These are phyloP conservation scores for Colletotrichum sp. DNA, from an alignment of 2,329 filamentous ascomycete genomes.

Conservation along the genomic window DNA sequence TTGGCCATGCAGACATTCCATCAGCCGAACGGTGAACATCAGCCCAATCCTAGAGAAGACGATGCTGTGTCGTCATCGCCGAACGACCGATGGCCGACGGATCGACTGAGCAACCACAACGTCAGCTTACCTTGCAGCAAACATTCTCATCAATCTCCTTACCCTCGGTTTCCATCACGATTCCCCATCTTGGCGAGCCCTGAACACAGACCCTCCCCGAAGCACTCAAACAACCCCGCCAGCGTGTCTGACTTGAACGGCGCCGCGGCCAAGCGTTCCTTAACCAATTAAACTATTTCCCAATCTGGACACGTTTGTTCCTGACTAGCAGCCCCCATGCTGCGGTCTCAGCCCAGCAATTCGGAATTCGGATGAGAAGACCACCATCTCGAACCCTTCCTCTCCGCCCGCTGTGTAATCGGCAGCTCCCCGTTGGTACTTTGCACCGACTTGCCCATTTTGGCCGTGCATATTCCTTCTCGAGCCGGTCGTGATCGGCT, in stretches of 20 bases:
- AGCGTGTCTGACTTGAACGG: neutral
- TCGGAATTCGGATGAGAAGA: slow-evolving; percentile 1
- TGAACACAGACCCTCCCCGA: neutral
- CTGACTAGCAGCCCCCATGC: slow-evolving; percentile 4
- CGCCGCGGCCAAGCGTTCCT: slow-evolving; percentile 13
- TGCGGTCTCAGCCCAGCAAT: neutral
- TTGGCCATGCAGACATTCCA: neutral
- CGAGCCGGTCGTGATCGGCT: neutral
- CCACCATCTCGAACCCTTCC: neutral
- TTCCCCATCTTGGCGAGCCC: neutral
- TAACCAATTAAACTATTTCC: slow-evolving; percentile 5
- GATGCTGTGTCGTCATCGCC: slow-evolving; percentile 3
- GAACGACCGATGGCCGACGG: neutral
- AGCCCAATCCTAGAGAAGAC: neutral
- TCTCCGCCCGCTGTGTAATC: neutral
- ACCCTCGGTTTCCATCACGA: neutral
- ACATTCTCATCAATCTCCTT: neutral
- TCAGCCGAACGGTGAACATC: slow-evolving; percentile 3
- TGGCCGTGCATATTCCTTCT: neutral
- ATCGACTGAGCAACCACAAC: neutral
- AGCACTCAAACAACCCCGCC: neutral
- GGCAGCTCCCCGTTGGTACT: neutral
- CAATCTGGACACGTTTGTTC: neutral
- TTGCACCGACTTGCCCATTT: neutral
- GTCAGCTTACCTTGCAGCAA: neutral